These are phyloP conservation scores for Chrysophaeum taylorii DNA, from an alignment of 352 stramenopile genomes.

Conservation along the genomic window DNA sequence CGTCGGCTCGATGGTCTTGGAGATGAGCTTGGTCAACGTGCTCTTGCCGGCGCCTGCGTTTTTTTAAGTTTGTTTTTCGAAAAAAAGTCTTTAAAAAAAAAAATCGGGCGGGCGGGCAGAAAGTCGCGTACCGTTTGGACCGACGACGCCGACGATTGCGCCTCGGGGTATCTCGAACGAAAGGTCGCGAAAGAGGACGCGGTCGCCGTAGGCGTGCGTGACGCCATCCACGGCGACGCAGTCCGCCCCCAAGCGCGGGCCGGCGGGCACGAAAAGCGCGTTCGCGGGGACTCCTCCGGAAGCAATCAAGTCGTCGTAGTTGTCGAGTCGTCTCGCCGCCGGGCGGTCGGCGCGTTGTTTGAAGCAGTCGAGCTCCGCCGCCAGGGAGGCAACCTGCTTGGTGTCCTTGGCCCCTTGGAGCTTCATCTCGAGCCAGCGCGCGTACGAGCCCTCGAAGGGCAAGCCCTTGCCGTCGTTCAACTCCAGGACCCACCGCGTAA, in stretches of 20 bases:
- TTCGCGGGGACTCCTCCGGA: slow-evolving; percentile 39
- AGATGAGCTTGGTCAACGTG: slow-evolving; percentile 65
- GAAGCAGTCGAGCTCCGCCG: slow-evolving; percentile 76
- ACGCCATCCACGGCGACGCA: slow-evolving; percentile 55
- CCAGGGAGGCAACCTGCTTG: slow-evolving; percentile 73
- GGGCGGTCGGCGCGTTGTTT: slow-evolving; percentile 78
- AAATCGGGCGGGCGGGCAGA: not conserved
- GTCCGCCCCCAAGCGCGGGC: slow-evolving; percentile 78
- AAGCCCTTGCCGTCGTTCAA: slow-evolving; percentile 83
- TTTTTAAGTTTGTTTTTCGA: slow-evolving; percentile 15
- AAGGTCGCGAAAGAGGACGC: slow-evolving; percentile 55
- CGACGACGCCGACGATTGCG: slow-evolving; percentile 73
- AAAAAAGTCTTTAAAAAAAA: not conserved
- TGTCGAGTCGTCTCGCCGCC: slow-evolving; percentile 60
- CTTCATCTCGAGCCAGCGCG: slow-evolving; percentile 86
- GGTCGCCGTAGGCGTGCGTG: slow-evolving; percentile 49
- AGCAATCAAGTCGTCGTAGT: slow-evolving; percentile 75
- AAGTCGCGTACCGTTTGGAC: slow-evolving; percentile 65
- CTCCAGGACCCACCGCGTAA: slow-evolving; percentile 92
- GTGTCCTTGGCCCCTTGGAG: slow-evolving; percentile 76
- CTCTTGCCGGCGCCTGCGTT: slow-evolving; percentile 42
- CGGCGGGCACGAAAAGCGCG: slow-evolving; percentile 65
- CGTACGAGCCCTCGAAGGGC: slow-evolving; percentile 96
- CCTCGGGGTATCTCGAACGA: slow-evolving; percentile 53
- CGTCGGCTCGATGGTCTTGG: slow-evolving; percentile 49